phyloP scores from a whole-genome alignment of 768 basidiomycete genomes.

The Cytidiella melzeri region DNA sequence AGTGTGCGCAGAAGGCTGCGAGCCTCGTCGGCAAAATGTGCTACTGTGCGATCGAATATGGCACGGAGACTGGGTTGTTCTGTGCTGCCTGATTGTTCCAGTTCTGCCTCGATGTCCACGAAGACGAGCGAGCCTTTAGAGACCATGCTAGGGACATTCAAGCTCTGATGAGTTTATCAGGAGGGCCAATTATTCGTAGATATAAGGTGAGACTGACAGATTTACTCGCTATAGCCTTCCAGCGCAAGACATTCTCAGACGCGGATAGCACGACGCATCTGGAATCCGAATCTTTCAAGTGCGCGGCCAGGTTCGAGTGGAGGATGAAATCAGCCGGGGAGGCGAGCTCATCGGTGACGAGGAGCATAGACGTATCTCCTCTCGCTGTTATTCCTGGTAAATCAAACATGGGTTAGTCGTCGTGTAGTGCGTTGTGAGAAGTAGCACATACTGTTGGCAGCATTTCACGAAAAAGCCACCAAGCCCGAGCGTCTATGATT shows the following conservation, averaged over 20 bases:
- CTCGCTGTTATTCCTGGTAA: background rate
- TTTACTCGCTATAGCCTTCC: constrained; percentile 60
- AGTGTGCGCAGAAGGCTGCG: constrained; percentile 32
- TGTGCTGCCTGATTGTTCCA: constrained; percentile 8
- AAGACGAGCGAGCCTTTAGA: constrained; percentile 41
- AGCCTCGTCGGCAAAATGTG: constrained; percentile 8
- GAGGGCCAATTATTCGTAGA: no score
- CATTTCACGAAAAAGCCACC: no score
- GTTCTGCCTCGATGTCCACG: constrained; percentile 41
- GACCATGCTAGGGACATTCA: constrained; percentile 28
- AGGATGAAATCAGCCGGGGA: constrained; percentile 73
- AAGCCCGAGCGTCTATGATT: background rate
- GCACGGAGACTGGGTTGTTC: constrained; percentile 13
- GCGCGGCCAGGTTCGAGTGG: constrained; percentile 43
- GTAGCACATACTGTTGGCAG: no score
- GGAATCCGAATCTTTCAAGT: constrained; percentile 40
- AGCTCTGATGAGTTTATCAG: no score
- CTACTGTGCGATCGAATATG: constrained; percentile 10
- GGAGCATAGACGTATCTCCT: constrained; percentile 43
- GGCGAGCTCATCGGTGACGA: constrained; percentile 65
- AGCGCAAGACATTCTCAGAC: constrained; percentile 48
- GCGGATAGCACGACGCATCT: constrained; percentile 50
- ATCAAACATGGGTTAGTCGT: constrained; percentile 4
- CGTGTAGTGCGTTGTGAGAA: no score
- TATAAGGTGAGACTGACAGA: constrained; percentile 37